Percentiles rank a stretch among this genome's conserved stretches.
phyloP scores from a whole-genome alignment of 345 rosid genomes.

The Pistacia vera region DNA sequence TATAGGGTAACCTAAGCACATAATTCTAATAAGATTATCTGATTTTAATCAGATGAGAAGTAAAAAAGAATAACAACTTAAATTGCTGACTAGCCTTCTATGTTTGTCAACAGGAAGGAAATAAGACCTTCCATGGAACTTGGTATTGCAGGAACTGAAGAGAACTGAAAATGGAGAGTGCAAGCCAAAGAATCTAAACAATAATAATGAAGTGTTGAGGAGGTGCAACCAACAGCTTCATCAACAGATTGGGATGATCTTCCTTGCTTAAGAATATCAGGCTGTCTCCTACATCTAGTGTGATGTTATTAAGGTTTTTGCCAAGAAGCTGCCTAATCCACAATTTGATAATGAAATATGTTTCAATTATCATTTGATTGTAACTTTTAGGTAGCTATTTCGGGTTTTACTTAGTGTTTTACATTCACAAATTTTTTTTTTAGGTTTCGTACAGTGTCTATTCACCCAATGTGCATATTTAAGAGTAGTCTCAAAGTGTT shows the following conservation, averaged over 20 bases:
- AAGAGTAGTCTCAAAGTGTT: too few species aligned
- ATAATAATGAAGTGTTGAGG: not conserved
- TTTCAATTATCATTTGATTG: too few species aligned
- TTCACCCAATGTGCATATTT: too few species aligned
- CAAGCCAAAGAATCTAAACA: not conserved
- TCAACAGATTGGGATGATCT: slow-evolving; percentile 38
- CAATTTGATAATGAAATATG: too few species aligned
- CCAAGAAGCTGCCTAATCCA: too few species aligned
- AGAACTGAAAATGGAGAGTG: slow-evolving; percentile 30
- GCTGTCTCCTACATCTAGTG: slow-evolving; percentile 40
- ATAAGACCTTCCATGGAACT: slow-evolving; percentile 56
- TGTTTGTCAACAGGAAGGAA: slow-evolving; percentile 61
- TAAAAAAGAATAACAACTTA: slow-evolving; percentile 42
- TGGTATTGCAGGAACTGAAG: slow-evolving; percentile 45
- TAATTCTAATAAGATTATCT: slow-evolving; percentile 38
- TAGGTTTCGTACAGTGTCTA: too few species aligned
- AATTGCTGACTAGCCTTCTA: slow-evolving; percentile 59
- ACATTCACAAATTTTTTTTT: too few species aligned
- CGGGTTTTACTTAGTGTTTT: too few species aligned
- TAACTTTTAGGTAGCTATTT: too few species aligned
- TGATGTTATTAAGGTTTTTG: not conserved
- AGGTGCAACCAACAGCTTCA: slow-evolving; percentile 13
- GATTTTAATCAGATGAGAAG: slow-evolving; percentile 39
- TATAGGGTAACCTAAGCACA: too few species aligned
- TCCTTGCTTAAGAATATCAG: slow-evolving; percentile 33